Percentiles rank a stretch among this genome's conserved stretches.
Evolutionary conservation across 108 stramenopile genomes (phyloP).

Genomic region (Seminavis robusta): DNA sequence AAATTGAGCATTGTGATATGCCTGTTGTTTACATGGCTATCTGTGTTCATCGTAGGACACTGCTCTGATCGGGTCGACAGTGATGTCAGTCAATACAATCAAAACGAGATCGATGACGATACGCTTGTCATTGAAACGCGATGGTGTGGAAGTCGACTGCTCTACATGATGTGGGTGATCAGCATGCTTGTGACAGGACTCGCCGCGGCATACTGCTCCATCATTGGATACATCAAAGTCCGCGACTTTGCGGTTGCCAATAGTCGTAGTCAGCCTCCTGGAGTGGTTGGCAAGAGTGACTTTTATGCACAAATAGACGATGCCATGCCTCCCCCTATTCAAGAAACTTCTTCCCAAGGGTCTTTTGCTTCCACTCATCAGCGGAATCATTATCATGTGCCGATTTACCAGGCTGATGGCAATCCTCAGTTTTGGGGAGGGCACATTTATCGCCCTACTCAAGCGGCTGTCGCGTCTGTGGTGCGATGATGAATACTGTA

Average conservation of each 20-base stretch:
- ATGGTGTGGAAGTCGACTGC: slow-evolving; percentile 72
- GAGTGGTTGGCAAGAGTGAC: slow-evolving; percentile 46
- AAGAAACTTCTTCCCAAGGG: background rate
- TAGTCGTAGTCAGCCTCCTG: slow-evolving; percentile 65
- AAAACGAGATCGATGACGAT: slow-evolving; percentile 55
- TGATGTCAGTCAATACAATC: slow-evolving; percentile 12
- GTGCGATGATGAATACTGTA: too few species aligned
- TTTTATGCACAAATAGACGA: slow-evolving; percentile 64
- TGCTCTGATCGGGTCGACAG: slow-evolving; percentile 38
- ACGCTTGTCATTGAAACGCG: slow-evolving; percentile 53
- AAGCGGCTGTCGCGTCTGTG: slow-evolving; percentile 83
- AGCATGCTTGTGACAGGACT: slow-evolving; percentile 74
- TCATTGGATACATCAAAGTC: slow-evolving; percentile 87
- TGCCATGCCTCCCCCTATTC: slow-evolving; percentile 3
- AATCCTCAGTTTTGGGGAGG: slow-evolving; percentile 83
- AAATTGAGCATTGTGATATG: slow-evolving; percentile 67
- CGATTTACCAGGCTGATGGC: slow-evolving; percentile 84
- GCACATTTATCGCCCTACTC: slow-evolving; percentile 83
- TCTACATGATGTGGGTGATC: slow-evolving; percentile 78
- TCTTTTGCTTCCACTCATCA: background rate
- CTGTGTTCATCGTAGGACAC: slow-evolving; percentile 80
- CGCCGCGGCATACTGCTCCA: slow-evolving; percentile 67
- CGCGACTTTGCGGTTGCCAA: slow-evolving; percentile 83
- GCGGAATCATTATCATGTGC: slow-evolving; percentile 15
- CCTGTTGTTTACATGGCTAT: slow-evolving; percentile 68